A percentile compares a stretch with the other conserved stretches of the same genome.
These are phyloP conservation scores for Iris pallida DNA, from an alignment of 116 monocot species.

Conservation along the genomic window DNA sequence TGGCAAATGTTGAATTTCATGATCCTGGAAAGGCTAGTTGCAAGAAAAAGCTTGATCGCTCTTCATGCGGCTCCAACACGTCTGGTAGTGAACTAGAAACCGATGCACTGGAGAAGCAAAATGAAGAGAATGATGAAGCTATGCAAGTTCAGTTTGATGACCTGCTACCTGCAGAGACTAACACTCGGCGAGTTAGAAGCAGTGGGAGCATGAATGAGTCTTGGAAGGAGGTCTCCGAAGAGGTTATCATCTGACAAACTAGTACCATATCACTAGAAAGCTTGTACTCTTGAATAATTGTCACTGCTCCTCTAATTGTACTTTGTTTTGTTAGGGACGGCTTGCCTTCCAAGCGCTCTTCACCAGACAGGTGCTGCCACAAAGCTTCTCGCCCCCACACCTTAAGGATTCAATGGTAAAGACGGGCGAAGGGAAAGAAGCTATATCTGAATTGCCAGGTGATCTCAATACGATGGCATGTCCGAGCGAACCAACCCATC, in stretches of 20 bases:
- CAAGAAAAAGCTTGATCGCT: constrained; percentile 50
- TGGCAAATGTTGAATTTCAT: constrained; percentile 3
- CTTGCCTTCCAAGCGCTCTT: constrained; percentile 89
- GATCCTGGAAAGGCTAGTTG: constrained; percentile 16
- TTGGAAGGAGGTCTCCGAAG: constrained; percentile 94
- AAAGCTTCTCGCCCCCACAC: constrained; percentile 71
- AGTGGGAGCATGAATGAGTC: constrained; percentile 45
- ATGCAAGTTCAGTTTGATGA: constrained; percentile 15
- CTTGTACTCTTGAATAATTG: too few relatives aligned
- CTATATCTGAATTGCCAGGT: constrained; percentile 8
- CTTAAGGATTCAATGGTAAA: constrained; percentile 6
- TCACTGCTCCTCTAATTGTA: constrained; percentile 31
- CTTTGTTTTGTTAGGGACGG: constrained; percentile 66
- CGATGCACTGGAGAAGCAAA: constrained; percentile 22
- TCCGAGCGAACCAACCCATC: constrained; percentile 10
- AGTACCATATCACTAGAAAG: background rate
- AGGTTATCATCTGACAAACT: constrained; percentile 48
- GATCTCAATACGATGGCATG: constrained; percentile 31
- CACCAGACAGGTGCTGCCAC: constrained; percentile 70
- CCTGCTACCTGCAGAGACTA: constrained; percentile 28
- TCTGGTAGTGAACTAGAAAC: constrained; percentile 72
- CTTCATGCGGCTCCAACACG: constrained; percentile 80
- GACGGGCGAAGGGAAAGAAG: constrained; percentile 7
- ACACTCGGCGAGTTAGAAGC: constrained; percentile 30
- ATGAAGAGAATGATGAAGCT: constrained; percentile 22